These are phyloP conservation scores for Mycena metata DNA, from an alignment of 768 basidiomycete species.

Conservation along the genomic window DNA sequence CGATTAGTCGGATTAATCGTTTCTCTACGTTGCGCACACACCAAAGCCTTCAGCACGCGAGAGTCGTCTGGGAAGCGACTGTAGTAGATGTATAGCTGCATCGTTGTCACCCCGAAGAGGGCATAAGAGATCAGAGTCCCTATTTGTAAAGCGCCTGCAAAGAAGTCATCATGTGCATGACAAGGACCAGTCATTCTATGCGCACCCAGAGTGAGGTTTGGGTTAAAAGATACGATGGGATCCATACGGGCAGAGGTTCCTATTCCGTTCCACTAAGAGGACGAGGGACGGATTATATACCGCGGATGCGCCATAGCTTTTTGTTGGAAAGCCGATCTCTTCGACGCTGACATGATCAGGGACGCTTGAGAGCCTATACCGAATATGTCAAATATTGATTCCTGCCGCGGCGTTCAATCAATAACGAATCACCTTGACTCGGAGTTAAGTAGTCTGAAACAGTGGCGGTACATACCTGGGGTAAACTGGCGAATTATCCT, in stretches of 20 bases:
- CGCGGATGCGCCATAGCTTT: constrained; percentile 2
- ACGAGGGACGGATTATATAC: constrained; percentile 8
- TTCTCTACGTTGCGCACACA: neutral
- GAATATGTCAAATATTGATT: constrained; percentile 8
- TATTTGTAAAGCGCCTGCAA: too few relatives aligned
- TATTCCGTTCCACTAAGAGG: constrained; percentile 7
- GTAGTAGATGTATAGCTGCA: constrained; percentile 22
- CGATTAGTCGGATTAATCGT: neutral
- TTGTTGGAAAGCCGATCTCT: neutral
- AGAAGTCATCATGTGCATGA: neutral
- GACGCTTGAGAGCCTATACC: constrained; percentile 7
- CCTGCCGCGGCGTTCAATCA: too few relatives aligned
- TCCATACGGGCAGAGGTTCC: constrained; percentile 2
- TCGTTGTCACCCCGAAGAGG: constrained; percentile 19
- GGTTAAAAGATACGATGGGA: constrained; percentile 9
- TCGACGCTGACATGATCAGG: constrained; percentile 2
- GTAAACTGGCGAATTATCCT: constrained; percentile 8
- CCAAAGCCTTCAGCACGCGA: constrained; percentile 11
- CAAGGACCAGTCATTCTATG: constrained; percentile 1
- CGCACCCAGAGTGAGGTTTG: constrained; percentile 15
- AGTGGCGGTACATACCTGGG: constrained; percentile 6
- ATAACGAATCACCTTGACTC: constrained; percentile 7
- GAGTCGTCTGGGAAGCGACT: constrained; percentile 18
- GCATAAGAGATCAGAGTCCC: constrained; percentile 7
- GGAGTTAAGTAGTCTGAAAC: constrained; percentile 5